A percentile compares a stretch with the other conserved stretches of the same genome.
Conservation (phyloP, 768 basidiomycete species). For the Termitomyces sp. region DNA sequence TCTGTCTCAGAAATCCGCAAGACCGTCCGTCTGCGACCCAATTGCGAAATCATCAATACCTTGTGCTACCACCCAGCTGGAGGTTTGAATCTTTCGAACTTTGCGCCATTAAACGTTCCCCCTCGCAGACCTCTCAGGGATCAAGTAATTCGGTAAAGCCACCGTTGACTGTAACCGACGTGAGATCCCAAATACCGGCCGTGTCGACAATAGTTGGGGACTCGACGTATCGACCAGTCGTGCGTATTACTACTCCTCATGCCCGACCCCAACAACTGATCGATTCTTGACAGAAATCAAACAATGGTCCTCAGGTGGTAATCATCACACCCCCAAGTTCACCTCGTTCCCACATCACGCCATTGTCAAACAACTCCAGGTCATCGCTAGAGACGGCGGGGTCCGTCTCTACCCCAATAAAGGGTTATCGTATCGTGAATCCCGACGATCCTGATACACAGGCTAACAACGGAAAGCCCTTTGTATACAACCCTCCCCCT, state of each 20-base stretch:
- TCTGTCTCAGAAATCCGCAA: slow-evolving; percentile 50
- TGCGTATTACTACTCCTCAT: not conserved
- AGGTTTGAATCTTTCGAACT: slow-evolving; percentile 17
- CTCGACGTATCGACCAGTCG: not conserved
- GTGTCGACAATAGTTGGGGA: not conserved
- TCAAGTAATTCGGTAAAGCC: slow-evolving; percentile 3
- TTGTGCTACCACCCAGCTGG: slow-evolving; percentile 53
- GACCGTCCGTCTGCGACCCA: slow-evolving; percentile 64
- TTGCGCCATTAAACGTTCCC: slow-evolving; percentile 1
- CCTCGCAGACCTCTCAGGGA: slow-evolving; percentile 7
- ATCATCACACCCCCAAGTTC: slow-evolving; percentile 25
- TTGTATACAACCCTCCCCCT: slow-evolving; percentile 16
- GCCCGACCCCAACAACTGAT: not conserved
- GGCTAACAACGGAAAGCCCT: slow-evolving; percentile 8
- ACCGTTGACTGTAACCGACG: not conserved
- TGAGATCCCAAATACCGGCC: not conserved
- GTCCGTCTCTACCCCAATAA: slow-evolving; percentile 14
- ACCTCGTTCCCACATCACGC: slow-evolving; percentile 9
- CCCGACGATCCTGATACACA: slow-evolving; percentile 26
- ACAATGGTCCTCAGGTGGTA: slow-evolving; percentile 27
- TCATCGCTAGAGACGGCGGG: slow-evolving; percentile 11
- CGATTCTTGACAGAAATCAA: not conserved
- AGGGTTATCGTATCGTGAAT: slow-evolving; percentile 24
- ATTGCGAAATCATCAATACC: slow-evolving; percentile 61
- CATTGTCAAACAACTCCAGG: slow-evolving; percentile 6